A percentile compares a stretch with the other conserved stretches of the same genome.
Evolutionary conservation across 495 filamentous ascomycete species (phyloP).

Genomic region (Astrothelium subdiscretum): DNA sequence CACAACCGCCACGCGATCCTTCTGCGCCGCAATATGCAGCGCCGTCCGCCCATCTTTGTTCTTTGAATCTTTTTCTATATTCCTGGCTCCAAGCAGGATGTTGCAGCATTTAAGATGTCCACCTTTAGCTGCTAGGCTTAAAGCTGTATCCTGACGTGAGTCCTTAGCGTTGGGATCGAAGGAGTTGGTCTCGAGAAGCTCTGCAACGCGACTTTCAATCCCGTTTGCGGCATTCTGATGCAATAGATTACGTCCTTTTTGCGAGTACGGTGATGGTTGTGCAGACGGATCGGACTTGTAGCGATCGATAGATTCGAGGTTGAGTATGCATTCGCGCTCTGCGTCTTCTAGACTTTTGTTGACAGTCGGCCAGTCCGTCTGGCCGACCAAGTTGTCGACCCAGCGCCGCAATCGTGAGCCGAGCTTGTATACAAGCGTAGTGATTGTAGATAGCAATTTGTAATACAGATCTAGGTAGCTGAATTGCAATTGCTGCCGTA

Average conservation of each 20-base stretch:
- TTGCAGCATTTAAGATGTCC: not conserved
- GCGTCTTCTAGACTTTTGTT: not conserved
- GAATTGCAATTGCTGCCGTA: not conserved
- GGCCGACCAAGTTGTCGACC: not conserved
- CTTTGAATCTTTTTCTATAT: not conserved
- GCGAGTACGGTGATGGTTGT: not conserved
- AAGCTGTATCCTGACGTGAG: not conserved
- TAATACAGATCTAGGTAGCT: not conserved
- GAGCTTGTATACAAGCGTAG: not conserved
- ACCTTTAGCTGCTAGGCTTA: not conserved
- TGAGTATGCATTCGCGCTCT: not conserved
- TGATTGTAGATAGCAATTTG: not conserved
- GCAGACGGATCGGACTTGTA: not conserved
- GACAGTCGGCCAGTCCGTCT: not conserved
- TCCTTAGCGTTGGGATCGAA: not conserved
- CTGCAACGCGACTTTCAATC: not conserved
- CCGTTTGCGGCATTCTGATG: not conserved
- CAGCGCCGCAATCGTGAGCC: not conserved
- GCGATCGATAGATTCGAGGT: not conserved
- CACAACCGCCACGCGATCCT: not conserved
- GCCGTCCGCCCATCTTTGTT: not conserved
- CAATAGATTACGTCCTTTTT: not conserved
- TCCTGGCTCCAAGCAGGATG: not conserved
- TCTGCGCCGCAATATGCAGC: not conserved
- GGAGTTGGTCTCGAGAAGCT: not conserved